phyloP scores from a whole-genome alignment of 306 rosid species.

The Citrullus colocynthis region DNA sequence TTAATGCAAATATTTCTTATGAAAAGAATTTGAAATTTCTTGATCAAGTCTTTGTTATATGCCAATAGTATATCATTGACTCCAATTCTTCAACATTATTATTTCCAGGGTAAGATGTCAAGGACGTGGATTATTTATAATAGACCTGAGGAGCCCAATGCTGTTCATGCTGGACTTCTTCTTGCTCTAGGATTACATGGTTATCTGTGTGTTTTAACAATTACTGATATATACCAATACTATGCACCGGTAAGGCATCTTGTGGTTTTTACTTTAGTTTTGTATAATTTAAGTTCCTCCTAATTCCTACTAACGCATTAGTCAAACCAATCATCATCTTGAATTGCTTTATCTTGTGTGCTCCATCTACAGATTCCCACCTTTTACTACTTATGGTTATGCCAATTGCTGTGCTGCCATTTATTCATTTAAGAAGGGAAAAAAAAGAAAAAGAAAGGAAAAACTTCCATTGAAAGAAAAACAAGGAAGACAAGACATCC shows the following conservation, averaged over 20 bases:
- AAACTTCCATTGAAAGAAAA: too few species aligned
- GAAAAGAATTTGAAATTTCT: not conserved
- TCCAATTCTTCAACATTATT: constrained; percentile 13
- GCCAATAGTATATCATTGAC: not conserved
- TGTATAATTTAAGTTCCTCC: constrained; percentile 5
- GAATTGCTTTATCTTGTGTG: not conserved
- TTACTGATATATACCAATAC: constrained; percentile 86
- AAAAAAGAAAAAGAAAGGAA: too few species aligned
- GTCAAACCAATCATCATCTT: not conserved
- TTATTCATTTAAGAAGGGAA: too few species aligned
- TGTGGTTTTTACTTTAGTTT: too few species aligned
- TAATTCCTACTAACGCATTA: constrained; percentile 2
- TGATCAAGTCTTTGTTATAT: not conserved
- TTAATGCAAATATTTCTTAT: not conserved
- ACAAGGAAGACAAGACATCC: too few species aligned
- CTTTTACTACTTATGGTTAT: too few species aligned
- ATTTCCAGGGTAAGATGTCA: constrained; percentile 88
- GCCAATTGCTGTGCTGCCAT: too few species aligned
- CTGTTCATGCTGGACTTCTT: constrained; percentile 92
- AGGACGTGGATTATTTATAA: constrained; percentile 88
- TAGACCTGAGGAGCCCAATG: constrained; percentile 76
- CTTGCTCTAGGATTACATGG: constrained; percentile 92
- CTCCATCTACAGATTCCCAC: too few species aligned
- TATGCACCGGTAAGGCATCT: constrained; percentile 39
- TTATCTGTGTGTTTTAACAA: constrained; percentile 53